These are phyloP conservation scores for Decorospora gaudefroyi DNA, from an alignment of 2,329 filamentous ascomycete genomes.

Conservation along the genomic window DNA sequence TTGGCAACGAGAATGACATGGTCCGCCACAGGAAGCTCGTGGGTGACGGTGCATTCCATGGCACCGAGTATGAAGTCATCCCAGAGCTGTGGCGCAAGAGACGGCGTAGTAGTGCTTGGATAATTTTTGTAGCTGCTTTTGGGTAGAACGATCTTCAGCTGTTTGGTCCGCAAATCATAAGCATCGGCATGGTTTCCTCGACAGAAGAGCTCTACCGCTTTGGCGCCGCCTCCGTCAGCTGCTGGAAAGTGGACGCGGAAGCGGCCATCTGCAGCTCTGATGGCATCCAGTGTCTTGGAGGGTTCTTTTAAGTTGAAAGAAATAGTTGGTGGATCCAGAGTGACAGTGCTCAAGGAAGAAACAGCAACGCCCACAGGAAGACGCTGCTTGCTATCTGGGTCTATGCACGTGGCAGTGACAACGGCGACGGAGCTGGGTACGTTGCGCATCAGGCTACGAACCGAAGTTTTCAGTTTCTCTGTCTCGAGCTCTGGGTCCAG, in stretches of 20 bases:
- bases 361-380: conserved; percentile 57
- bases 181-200: conserved; percentile 33
- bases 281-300: conserved; percentile 61
- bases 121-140: conserved; percentile 3
- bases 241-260: conserved; percentile 60
- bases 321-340: conserved; percentile 61
- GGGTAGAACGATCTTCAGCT: conserved; percentile 15
- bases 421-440: conserved; percentile 63
- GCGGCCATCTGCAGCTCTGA: conserved; percentile 48
- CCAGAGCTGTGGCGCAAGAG: conserved; percentile 24
- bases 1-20: conserved; percentile 55
- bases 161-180: conserved; percentile 23
- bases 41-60: conserved; percentile 44
- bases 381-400: conserved; percentile 16
- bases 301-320: conserved; percentile 65
- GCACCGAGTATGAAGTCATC: conserved; percentile 29
- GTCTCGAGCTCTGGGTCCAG: conserved; percentile 8
- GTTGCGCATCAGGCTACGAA: conserved; percentile 55
- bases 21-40: conserved; percentile 51
- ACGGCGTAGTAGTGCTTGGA: conserved; percentile 3
- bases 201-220: conserved; percentile 38
- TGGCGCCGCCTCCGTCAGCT: conserved; percentile 34
- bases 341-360: conserved; percentile 65
- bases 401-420: conserved; percentile 50
- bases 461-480: conserved; percentile 14